Evolutionary conservation across 331 rosid genomes (phyloP).

Genomic region (Malus hybrid): DNA sequence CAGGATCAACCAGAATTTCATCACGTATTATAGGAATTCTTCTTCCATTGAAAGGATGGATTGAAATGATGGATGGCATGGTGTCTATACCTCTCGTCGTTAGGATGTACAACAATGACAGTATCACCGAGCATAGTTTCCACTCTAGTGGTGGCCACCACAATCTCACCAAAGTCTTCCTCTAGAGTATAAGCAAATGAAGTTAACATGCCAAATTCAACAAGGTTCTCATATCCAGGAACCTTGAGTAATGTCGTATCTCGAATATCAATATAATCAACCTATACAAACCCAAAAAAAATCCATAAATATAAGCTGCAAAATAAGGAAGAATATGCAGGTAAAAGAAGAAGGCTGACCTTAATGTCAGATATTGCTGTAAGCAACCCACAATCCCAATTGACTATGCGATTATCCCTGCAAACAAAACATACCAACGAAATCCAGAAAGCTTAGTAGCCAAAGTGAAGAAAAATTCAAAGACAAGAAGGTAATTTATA

Average conservation of each 20-base stretch:
- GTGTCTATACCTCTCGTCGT: constrained; percentile 54
- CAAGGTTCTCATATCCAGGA: constrained; percentile 72
- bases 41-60: constrained; percentile 87
- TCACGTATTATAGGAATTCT: constrained; percentile 77
- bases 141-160: constrained; percentile 88
- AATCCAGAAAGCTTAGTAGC: no score
- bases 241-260: constrained; percentile 59
- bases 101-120: constrained; percentile 79
- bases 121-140: constrained; percentile 98
- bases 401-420: constrained; percentile 83
- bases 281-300: constrained; percentile 34
- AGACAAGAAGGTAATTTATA: no score
- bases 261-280: constrained; percentile 73
- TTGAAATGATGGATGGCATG: constrained; percentile 80
- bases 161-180: constrained; percentile 69
- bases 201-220: constrained; percentile 83
- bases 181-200: constrained; percentile 85
- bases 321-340: background rate
- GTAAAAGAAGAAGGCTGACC: constrained; percentile 32
- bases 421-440: background rate
- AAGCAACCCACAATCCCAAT: constrained; percentile 61
- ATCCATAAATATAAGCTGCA: background rate
- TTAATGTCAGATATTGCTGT: constrained; percentile 95
- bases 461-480: no score
- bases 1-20: constrained; percentile 73